Evolutionary conservation across 2,329 filamentous ascomycete species (phyloP).

Genomic region (Stylonectria norvegica): DNA sequence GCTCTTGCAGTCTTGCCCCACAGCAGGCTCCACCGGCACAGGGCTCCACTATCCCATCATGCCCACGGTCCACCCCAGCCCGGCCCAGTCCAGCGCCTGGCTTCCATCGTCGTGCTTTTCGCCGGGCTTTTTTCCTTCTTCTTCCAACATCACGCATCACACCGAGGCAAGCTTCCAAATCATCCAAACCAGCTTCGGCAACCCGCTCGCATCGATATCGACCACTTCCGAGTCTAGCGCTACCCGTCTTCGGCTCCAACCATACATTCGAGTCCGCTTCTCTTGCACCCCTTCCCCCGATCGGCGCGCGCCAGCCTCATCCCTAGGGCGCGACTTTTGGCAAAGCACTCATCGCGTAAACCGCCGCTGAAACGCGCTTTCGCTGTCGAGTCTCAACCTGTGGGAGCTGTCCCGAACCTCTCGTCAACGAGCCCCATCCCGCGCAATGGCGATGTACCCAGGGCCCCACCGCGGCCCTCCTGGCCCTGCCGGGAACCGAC

Average conservation of each 20-base stretch:
- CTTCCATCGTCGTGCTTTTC: constrained; percentile 18
- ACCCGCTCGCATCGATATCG: constrained; percentile 6
- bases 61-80: too few relatives aligned
- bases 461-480: constrained; percentile 76
- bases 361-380: constrained; percentile 10
- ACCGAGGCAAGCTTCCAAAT: constrained; percentile 14
- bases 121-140: constrained; percentile 27
- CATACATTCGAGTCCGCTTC: constrained; percentile 24
- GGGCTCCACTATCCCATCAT: constrained; percentile 21
- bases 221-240: constrained; percentile 7
- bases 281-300: constrained; percentile 10
- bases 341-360: constrained; percentile 5
- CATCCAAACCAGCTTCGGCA: constrained; percentile 13
- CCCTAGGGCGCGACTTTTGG: constrained; percentile 8
- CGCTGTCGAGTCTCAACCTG: constrained; percentile 13
- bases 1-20: too few relatives aligned
- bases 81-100: constrained; percentile 3
- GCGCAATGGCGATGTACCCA: constrained; percentile 76
- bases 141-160: constrained; percentile 28
- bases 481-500: constrained; percentile 56
- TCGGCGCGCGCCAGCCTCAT: constrained; percentile 17
- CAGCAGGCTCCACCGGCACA: neutral
- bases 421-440: constrained; percentile 17
- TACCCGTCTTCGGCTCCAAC: too few relatives aligned
- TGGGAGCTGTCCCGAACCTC: constrained; percentile 13